Evolutionary conservation across 257 asterid genomes (phyloP).

Genomic region (Linderniella brevidens): DNA sequence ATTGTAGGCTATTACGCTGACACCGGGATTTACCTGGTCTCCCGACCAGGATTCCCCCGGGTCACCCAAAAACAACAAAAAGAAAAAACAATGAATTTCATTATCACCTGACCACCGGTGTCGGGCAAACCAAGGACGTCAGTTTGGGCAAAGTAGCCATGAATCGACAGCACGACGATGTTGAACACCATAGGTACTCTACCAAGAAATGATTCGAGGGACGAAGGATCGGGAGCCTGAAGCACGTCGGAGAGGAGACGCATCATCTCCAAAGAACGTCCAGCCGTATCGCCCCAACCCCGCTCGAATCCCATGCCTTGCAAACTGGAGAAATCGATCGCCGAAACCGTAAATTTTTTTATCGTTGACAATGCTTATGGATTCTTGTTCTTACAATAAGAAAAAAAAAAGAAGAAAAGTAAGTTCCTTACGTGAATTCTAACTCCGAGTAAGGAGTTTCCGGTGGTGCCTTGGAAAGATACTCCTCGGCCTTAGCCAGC

Average conservation of each 20-base stretch:
- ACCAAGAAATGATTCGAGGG: conserved; percentile 79
- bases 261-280: conserved; percentile 57
- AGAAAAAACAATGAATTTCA: not conserved
- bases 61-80: not conserved
- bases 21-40: no score
- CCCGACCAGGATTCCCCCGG: not conserved
- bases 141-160: conserved; percentile 97
- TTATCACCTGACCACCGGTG: conserved; percentile 97
- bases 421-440: conserved; percentile 42
- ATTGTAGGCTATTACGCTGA: no score
- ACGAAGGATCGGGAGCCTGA: conserved; percentile 91
- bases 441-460: conserved; percentile 71
- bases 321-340: conserved; percentile 29
- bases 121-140: conserved; percentile 96
- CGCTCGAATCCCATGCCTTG: conserved; percentile 97
- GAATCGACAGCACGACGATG: conserved; percentile 75
- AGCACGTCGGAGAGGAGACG: conserved; percentile 83
- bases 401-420: no score
- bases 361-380: no score
- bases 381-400: no score
- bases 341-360: no score
- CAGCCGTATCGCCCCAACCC: conserved; percentile 97
- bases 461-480: conserved; percentile 37
- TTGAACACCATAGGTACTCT: conserved; percentile 90
- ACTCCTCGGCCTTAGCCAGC: conserved; percentile 69